phyloP scores from a whole-genome alignment of 441 rosid genomes.

The California macrophylla region DNA sequence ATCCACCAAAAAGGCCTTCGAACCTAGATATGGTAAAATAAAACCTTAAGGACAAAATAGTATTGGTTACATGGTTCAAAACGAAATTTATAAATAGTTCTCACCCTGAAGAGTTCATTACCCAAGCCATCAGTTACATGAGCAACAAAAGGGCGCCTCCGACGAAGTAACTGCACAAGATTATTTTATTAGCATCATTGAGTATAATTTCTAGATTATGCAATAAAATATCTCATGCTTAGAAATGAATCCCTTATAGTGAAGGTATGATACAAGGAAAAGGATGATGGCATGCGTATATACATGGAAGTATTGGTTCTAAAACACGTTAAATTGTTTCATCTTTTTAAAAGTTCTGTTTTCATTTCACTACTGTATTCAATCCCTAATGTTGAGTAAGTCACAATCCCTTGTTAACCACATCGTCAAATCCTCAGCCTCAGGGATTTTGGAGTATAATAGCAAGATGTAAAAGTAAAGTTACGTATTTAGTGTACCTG shows the following conservation, averaged over 20 bases:
- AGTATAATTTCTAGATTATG: neutral
- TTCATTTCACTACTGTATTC: neutral
- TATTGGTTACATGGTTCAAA: neutral
- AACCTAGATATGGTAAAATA: conserved; percentile 43
- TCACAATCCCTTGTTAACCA: neutral
- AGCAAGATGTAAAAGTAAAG: neutral
- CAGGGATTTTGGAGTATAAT: neutral
- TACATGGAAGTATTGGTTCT: neutral
- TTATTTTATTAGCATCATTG: conserved; percentile 8
- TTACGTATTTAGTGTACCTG: conserved; percentile 40
- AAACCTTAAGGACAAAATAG: conserved; percentile 24
- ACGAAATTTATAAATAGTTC: conserved; percentile 14
- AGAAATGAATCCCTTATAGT: neutral
- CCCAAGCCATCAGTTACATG: conserved; percentile 63
- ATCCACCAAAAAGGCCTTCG: conserved; percentile 96
- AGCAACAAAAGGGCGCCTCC: conserved; percentile 87
- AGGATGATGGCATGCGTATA: neutral
- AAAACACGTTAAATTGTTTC: neutral
- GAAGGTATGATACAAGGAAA: neutral
- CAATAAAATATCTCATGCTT: neutral
- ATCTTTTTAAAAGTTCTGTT: neutral
- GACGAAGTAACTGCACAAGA: conserved; percentile 57
- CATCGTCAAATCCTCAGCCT: neutral
- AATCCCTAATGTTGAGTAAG: neutral
- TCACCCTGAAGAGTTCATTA: conserved; percentile 72